Evolutionary conservation across 257 asterid species (phyloP).

Genomic region (Salvia splendens): DNA sequence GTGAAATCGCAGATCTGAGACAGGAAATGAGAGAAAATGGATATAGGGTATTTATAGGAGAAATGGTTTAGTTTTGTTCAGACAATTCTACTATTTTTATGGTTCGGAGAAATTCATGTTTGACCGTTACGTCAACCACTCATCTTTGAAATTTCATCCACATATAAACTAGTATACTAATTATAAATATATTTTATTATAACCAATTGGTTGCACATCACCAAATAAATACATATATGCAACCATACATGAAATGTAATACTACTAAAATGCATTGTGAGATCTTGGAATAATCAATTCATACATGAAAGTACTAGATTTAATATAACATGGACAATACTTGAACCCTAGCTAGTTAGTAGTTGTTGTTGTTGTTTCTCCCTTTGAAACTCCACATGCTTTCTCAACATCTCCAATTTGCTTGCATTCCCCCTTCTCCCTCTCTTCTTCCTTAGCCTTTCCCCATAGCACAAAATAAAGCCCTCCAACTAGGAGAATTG

Average conservation of each 20-base stretch:
- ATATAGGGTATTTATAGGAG: slow-evolving; percentile 9
- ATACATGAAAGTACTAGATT: background rate
- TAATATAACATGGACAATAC: background rate
- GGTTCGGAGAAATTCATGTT: slow-evolving; percentile 29
- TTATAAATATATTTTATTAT: background rate
- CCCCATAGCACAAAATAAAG: slow-evolving; percentile 80
- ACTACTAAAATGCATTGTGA: background rate
- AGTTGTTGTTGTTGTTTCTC: background rate
- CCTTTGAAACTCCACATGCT: slow-evolving; percentile 32
- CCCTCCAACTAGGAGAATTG: slow-evolving; percentile 63
- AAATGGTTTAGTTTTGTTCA: background rate
- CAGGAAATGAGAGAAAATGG: background rate
- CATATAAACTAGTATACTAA: too few species aligned
- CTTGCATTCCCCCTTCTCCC: slow-evolving; percentile 32
- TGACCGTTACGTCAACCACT: background rate
- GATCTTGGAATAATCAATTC: background rate
- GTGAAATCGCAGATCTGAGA: background rate
- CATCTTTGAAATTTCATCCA: background rate
- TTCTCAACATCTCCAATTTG: slow-evolving; percentile 45
- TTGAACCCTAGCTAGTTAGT: background rate
- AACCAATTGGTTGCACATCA: background rate
- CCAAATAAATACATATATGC: background rate
- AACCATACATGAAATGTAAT: background rate
- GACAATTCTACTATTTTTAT: slow-evolving; percentile 3
- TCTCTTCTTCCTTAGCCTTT: slow-evolving; percentile 56